Conservation (phyloP, 2,329 filamentous ascomycete species). For the Colletotrichum gloeosporioides region DNA sequence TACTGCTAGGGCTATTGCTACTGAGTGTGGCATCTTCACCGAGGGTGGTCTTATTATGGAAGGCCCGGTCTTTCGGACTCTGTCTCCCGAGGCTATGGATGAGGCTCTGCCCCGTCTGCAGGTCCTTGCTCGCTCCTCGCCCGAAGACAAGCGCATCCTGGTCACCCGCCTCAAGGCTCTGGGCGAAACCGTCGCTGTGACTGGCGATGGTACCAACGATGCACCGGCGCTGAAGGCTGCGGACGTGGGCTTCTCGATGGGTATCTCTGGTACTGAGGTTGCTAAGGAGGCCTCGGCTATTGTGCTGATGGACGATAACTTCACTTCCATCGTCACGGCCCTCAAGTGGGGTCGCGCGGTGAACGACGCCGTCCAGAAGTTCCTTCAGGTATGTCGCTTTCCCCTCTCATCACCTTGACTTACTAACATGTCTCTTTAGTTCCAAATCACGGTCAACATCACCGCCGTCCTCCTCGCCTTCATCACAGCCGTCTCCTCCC, state of each 20-base stretch:
- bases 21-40: conserved; percentile 69
- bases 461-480: conserved; percentile 71
- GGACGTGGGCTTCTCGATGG: conserved; percentile 74
- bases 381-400: conserved; percentile 55
- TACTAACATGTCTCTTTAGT: conserved; percentile 37
- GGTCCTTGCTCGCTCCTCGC: conserved; percentile 64
- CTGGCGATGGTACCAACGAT: conserved; percentile 72
- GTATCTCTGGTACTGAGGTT: conserved; percentile 69
- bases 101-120: conserved; percentile 52
- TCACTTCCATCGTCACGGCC: conserved; percentile 69
- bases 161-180: conserved; percentile 59
- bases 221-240: conserved; percentile 69
- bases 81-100: conserved; percentile 58
- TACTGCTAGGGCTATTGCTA: conserved; percentile 69
- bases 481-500: conserved; percentile 64
- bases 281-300: conserved; percentile 74
- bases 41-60: conserved; percentile 70
- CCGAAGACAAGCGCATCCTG: conserved; percentile 64
- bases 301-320: conserved; percentile 72
- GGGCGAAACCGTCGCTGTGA: conserved; percentile 66
- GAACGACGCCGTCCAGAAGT: conserved; percentile 72
- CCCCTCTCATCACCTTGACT: not conserved
- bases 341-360: conserved; percentile 73
- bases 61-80: conserved; percentile 64
- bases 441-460: conserved; percentile 74